phyloP scores from a whole-genome alignment of 768 basidiomycete genomes.

The Asterophora parasitica region DNA sequence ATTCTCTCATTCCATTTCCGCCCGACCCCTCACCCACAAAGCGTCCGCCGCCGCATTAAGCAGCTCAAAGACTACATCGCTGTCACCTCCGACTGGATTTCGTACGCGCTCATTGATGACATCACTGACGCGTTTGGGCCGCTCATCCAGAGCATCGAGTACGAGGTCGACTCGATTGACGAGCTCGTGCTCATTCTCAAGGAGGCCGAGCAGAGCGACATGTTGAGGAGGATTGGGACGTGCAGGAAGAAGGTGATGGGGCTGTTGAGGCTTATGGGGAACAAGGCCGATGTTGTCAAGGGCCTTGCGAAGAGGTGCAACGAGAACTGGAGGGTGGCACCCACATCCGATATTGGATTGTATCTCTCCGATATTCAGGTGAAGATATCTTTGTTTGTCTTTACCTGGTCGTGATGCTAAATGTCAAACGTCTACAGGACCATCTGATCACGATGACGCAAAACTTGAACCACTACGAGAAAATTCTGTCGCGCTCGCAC shows the following conservation, averaged over 20 bases:
- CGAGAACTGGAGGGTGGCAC: constrained; percentile 98
- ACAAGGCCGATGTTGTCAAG: constrained; percentile 99
- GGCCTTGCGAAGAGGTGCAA: constrained; percentile 97
- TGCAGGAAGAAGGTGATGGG: constrained; percentile 99
- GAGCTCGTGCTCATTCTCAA: constrained; percentile 96
- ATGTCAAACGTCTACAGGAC: constrained; percentile 40
- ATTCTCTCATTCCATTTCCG: constrained; percentile 98
- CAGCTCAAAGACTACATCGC: constrained; percentile 99
- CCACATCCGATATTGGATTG: constrained; percentile 94
- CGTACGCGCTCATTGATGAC: constrained; percentile 98
- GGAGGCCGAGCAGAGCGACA: constrained; percentile 95
- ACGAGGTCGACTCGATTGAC: constrained; percentile 98
- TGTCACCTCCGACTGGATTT: constrained; percentile 99
- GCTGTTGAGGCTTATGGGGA: constrained; percentile 91
- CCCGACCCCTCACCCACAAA: constrained; percentile 95
- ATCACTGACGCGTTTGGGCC: constrained; percentile 99
- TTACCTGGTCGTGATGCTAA: neutral
- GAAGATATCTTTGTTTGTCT: neutral
- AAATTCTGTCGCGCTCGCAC: constrained; percentile 96
- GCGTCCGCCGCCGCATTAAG: constrained; percentile 95
- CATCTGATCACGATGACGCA: constrained; percentile 99
- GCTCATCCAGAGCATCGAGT: constrained; percentile 96
- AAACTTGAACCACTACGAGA: constrained; percentile 99
- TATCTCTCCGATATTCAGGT: constrained; percentile 95
- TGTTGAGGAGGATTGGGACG: constrained; percentile 94